Conservation (phyloP, 192 early-diverging fungal genomes). For the Kickxella alabastrina region DNA sequence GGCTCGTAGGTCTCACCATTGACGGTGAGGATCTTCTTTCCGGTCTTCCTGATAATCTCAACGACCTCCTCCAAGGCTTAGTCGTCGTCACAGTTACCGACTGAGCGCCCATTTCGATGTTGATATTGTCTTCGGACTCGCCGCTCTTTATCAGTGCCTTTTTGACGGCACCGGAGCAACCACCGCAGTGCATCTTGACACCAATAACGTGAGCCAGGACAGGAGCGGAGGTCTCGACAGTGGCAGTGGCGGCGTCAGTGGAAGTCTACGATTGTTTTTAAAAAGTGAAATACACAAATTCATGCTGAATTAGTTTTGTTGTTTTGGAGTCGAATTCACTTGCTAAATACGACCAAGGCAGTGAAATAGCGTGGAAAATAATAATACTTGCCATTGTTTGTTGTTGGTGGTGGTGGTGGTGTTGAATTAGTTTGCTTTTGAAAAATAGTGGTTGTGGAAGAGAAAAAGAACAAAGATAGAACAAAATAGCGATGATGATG, state of each 20-base stretch:
- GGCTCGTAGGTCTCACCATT: background rate
- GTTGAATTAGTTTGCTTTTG: background rate
- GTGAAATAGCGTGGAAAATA: background rate
- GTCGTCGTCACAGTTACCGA: constrained; percentile 52
- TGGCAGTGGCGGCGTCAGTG: background rate
- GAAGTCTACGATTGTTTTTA: background rate
- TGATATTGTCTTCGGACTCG: constrained; percentile 52
- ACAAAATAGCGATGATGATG: background rate
- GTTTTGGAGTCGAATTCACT: too few relatives aligned
- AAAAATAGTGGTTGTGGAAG: too few relatives aligned
- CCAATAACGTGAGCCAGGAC: constrained; percentile 53
- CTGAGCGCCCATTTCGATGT: constrained; percentile 58
- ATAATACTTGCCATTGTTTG: background rate
- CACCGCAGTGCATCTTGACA: constrained; percentile 63
- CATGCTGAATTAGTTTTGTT: too few relatives aligned
- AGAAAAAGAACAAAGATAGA: background rate
- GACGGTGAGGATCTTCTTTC: constrained; percentile 20
- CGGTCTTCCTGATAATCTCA: constrained; percentile 41
- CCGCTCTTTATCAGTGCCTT: constrained; percentile 53
- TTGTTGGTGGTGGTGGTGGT: too few relatives aligned
- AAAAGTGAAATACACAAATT: background rate
- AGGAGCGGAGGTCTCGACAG: background rate
- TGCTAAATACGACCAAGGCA: background rate
- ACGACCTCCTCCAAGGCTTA: constrained; percentile 16
- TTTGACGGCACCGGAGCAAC: constrained; percentile 62